Evolutionary conservation across 768 basidiomycete species (phyloP).

Genomic region (Amanita rubescens): DNA sequence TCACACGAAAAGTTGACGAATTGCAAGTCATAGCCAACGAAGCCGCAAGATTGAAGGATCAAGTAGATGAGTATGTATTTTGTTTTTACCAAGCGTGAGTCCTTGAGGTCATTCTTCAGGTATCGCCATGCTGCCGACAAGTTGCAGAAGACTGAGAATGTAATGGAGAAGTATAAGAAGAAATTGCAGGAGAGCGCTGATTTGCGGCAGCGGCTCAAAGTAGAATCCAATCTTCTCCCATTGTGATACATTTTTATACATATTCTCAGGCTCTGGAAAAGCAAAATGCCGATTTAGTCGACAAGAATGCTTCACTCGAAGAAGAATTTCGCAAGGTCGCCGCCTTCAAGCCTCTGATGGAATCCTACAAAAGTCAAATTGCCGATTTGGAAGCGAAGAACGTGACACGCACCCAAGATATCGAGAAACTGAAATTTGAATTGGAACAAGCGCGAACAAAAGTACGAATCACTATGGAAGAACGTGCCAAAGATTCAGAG

Average conservation of each 20-base stretch:
- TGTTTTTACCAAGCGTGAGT: constrained; percentile 1
- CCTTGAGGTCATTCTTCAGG: constrained; percentile 30
- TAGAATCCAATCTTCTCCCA: constrained; percentile 16
- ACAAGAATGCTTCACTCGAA: constrained; percentile 87
- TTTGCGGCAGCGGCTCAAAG: constrained; percentile 80
- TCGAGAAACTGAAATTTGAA: constrained; percentile 65
- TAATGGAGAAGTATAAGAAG: constrained; percentile 98
- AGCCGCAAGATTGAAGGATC: constrained; percentile 77
- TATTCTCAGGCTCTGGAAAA: constrained; percentile 69
- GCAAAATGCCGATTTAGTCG: constrained; percentile 87
- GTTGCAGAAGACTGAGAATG: constrained; percentile 90
- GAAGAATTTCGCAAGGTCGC: constrained; percentile 86
- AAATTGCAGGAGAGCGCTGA: constrained; percentile 95
- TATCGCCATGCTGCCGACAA: constrained; percentile 90
- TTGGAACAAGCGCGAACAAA: constrained; percentile 69
- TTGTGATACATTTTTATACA: neutral
- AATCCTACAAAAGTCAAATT: constrained; percentile 86
- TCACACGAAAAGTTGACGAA: constrained; percentile 77
- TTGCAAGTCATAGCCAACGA: constrained; percentile 73
- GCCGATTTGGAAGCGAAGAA: constrained; percentile 70
- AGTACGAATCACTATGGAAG: constrained; percentile 59
- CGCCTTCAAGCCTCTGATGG: constrained; percentile 83
- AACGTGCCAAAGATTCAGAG: constrained; percentile 74
- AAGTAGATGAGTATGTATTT: constrained; percentile 80
- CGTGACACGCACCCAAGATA: constrained; percentile 58